Evolutionary conservation across 176 grass and related monocot genomes (phyloP), one percentile per base, ranked within the genome.

Genomic region (Aegilops tauschii): DNA sequence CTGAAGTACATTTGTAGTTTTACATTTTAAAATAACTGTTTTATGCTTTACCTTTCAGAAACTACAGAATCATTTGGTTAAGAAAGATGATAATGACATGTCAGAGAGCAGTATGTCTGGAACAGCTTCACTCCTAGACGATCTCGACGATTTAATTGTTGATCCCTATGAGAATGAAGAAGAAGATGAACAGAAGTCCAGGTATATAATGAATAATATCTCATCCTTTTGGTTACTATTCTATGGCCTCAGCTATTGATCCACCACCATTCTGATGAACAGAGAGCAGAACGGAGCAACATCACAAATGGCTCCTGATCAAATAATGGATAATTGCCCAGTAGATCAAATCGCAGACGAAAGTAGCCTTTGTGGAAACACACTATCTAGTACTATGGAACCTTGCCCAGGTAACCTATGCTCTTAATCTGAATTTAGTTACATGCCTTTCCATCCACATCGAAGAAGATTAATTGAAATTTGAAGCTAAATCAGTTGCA

Each of bases 131-230:
- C 79, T 93, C 45, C 80, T 96, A 70, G 90, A 99, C 58, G 92
- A 99, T 11, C 83, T 99, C 45, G 95, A 91, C 16, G 94, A 90
- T 88, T 91, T 99, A 88, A 94, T 96, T 65, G 94, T 94, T 61
- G 94, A 96, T 76, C 87, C 93, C 36, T 92, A 92, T 58, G 90
- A 84, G 82, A 85, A 69, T 76, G 87, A 91, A 73, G 87, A 86
- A 80, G 79, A 93, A 88, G 81, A 81, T 77, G 62, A 87, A 18
- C 92, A 94, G n/a, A 87, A 69, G 9, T 78, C 74, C 9, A 89
- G 81, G 94, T 95, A 91, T 84, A 47, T 62, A 42, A 76, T 77
- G 59, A 73, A 83, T 89, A 52, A 10, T 70, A 44, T 34, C 16
- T 34, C 21, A 70, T 70, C 34, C 23, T 59, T 86, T 69, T 71